These are phyloP conservation scores for Trichomonas vaginalis DNA, from an alignment of 208 protist genomes.

Conservation along the genomic window DNA sequence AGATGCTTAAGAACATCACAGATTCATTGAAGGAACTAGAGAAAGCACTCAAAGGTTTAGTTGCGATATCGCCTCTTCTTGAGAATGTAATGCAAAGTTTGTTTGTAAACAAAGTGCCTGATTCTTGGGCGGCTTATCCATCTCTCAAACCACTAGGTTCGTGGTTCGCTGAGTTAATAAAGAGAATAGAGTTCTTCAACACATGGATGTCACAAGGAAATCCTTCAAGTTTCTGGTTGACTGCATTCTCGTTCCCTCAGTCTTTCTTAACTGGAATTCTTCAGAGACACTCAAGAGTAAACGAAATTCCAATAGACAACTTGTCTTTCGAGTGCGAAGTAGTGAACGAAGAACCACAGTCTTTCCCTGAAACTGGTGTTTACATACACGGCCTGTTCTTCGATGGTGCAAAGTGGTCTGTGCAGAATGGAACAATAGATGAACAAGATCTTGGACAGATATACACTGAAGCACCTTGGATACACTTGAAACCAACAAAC, in stretches of 20 bases:
- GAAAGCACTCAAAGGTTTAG: constrained; percentile 78
- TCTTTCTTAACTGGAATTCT: constrained; percentile 87
- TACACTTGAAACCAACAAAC: background rate
- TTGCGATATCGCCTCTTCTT: constrained; percentile 75
- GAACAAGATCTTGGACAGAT: constrained; percentile 32
- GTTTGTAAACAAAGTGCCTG: constrained; percentile 74
- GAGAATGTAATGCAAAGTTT: constrained; percentile 78
- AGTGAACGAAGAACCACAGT: constrained; percentile 38
- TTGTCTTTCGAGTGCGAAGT: constrained; percentile 72
- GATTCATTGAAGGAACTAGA: constrained; percentile 52
- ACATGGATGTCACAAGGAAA: constrained; percentile 69
- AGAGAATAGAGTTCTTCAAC: constrained; percentile 70
- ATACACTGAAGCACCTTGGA: constrained; percentile 51
- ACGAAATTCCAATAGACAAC: constrained; percentile 79
- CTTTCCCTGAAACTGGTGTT: constrained; percentile 60
- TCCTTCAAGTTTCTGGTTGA: constrained; percentile 74
- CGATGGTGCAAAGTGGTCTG: constrained; percentile 71
- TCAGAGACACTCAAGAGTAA: constrained; percentile 69
- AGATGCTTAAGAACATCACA: constrained; percentile 48
- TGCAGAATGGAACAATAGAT: background rate
- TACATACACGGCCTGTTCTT: constrained; percentile 84
- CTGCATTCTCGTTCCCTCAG: constrained; percentile 90
- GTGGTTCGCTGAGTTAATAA: constrained; percentile 80
- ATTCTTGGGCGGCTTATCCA: constrained; percentile 70
- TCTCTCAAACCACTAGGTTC: constrained; percentile 78